A percentile compares a stretch with the other conserved stretches of the same genome.
phyloP scores from a whole-genome alignment of 2,329 filamentous ascomycete species.

The Gliomastix tumulicola region DNA sequence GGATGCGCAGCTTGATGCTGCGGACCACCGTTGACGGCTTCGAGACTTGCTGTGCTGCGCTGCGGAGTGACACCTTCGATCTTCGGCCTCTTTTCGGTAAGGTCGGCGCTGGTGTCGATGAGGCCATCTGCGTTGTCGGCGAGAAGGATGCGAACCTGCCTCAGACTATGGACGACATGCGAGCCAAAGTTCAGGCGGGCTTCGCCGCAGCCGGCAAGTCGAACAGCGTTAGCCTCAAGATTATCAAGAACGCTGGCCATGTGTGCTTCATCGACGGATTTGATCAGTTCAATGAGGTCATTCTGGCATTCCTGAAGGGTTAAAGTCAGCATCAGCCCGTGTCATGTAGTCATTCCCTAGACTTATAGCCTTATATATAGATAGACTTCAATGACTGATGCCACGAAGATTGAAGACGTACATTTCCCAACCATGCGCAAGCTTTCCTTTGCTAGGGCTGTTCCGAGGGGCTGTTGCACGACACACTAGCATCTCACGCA shows the following conservation, averaged over 20 bases:
- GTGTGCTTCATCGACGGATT: slow-evolving; percentile 28
- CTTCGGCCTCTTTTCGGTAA: slow-evolving; percentile 22
- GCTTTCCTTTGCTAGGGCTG: too few species aligned
- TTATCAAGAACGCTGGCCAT: slow-evolving; percentile 28
- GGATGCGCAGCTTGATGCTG: slow-evolving; percentile 26
- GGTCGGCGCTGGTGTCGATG: slow-evolving; percentile 23
- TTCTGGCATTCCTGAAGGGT: slow-evolving; percentile 10
- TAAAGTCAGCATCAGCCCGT: too few species aligned
- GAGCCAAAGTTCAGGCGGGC: slow-evolving; percentile 22
- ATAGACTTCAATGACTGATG: too few species aligned
- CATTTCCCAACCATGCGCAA: too few species aligned
- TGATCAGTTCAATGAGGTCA: slow-evolving; percentile 18
- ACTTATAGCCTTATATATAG: too few species aligned
- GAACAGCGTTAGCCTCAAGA: slow-evolving; percentile 18
- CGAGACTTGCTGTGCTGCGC: slow-evolving; percentile 30
- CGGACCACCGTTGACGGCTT: slow-evolving; percentile 30
- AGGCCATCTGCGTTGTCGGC: slow-evolving; percentile 28
- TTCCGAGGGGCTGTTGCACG: too few species aligned
- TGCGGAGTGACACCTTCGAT: slow-evolving; percentile 27
- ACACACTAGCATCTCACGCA: too few species aligned
- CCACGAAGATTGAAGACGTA: too few species aligned
- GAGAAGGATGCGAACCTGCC: slow-evolving; percentile 33
- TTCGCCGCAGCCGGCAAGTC: slow-evolving; percentile 16
- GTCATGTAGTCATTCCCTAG: too few species aligned
- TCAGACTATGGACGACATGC: slow-evolving; percentile 27